A percentile compares a stretch with the other conserved stretches of the same genome.
Conservation (phyloP, 495 filamentous ascomycete species). For the Aspergillus panamensis region DNA sequence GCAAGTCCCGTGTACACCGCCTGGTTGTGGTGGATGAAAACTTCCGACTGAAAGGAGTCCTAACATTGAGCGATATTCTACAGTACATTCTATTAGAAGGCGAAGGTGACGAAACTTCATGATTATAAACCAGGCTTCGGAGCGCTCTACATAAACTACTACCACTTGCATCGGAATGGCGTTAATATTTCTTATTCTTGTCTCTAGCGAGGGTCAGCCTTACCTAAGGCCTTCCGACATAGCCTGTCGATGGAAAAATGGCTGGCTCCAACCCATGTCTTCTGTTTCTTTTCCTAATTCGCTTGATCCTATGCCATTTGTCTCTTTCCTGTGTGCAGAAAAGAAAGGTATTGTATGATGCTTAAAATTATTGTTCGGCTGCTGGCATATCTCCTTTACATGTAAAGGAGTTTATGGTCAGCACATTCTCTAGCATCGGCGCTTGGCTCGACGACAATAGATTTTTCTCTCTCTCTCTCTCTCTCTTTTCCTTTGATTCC, state of each 20-base stretch:
- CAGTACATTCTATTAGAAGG: constrained; percentile 90
- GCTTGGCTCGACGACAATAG: constrained; percentile 34
- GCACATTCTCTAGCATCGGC: constrained; percentile 22
- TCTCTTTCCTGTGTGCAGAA: constrained; percentile 24
- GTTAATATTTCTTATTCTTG: constrained; percentile 24
- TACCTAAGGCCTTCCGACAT: neutral
- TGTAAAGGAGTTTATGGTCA: constrained; percentile 1
- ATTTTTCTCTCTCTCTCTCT: constrained; percentile 22
- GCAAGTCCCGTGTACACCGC: constrained; percentile 88
- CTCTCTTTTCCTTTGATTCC: neutral
- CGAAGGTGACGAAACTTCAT: constrained; percentile 51
- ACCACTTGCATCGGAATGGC: constrained; percentile 39
- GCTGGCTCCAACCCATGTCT: constrained; percentile 11
- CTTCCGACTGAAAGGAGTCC: constrained; percentile 77
- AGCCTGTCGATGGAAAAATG: constrained; percentile 6
- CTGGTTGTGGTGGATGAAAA: constrained; percentile 89
- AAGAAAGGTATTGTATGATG: constrained; percentile 32
- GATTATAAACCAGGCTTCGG: constrained; percentile 17
- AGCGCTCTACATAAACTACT: constrained; percentile 25
- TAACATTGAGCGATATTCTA: constrained; percentile 94
- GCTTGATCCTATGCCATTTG: constrained; percentile 10
- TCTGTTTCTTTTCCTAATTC: constrained; percentile 7
- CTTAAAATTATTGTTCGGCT: constrained; percentile 17
- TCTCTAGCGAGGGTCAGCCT: constrained; percentile 7
- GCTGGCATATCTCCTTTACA: constrained; percentile 3